Base-by-base conservation (phyloP, 1,284 basidiomycete species). In the Phylloboletellus chloephorus region DNA sequence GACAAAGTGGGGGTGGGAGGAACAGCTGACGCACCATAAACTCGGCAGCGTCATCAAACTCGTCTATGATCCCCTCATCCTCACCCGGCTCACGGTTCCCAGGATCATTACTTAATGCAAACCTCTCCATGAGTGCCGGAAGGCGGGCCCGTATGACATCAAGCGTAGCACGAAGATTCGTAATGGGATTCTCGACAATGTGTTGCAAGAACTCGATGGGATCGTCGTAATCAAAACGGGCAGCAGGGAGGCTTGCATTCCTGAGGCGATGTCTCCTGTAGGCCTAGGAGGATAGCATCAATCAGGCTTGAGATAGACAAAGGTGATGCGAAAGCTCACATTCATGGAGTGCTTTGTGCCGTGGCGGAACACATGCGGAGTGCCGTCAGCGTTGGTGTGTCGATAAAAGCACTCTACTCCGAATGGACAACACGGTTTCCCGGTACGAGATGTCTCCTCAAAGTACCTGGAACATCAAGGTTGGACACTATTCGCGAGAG, bases 371-470 rank as follows among this genome's bases (percentile, higher is more conserved):
- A 73, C 51, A 50, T 77, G 68, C 0, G 67, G 65, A 4, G 80
- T 75, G 7, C 85, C 84, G 51, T 88, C 83, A 2, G 62, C 60
- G 22, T 81, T 79, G 37, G 66, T 53, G 53, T 88, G 84, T 51
- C 76, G 71, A 54, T 86, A 88, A 56, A 87, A 85, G 54, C 84
- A 88, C 43, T 88, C 83, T 31, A 67, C 68, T 20, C 84, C 85
- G 49, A 83, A 88, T 2, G 82, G 84, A 60, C 84, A 88, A 39
- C 70, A 71, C 0, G 77, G 74, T 28, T 66, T 65, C 22, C 56
- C 46, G 1, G 62, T 54, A 4, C 52, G 53, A n/a, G 63, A 64
- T 7, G 81, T 78, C 31, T 65, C 53, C 42, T 73, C 64, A 57
- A 87, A 88, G 53, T 85, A 77, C 40, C 82, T 83, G 31, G n/a